A percentile compares a stretch with the other conserved stretches of the same genome.
These are phyloP conservation scores for Cyberlindnera mississippiensis DNA, from an alignment of 805 yeast genomes.

Conservation along the genomic window DNA sequence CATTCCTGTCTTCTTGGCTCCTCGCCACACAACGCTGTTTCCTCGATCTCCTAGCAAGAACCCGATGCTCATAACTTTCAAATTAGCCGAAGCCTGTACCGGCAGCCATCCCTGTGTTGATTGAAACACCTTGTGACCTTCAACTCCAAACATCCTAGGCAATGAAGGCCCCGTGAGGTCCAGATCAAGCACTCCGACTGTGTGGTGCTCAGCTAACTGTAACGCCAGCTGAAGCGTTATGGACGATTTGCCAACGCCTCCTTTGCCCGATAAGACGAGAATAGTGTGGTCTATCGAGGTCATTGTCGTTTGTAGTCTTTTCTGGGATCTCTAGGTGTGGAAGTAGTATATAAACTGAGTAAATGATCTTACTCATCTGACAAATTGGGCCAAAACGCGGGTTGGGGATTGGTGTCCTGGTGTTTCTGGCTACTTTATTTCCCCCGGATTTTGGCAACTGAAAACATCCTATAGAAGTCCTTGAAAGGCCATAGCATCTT, in stretches of 20 bases:
- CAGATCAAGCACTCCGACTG: constrained; percentile 93
- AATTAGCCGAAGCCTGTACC: constrained; percentile 42
- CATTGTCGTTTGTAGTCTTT: background rate
- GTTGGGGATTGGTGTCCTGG: too few relatives aligned
- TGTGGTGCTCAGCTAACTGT: constrained; percentile 65
- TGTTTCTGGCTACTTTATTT: too few relatives aligned
- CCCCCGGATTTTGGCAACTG: too few relatives aligned
- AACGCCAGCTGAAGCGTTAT: constrained; percentile 92
- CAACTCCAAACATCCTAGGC: constrained; percentile 95
- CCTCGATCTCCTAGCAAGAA: constrained; percentile 81
- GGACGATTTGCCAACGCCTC: constrained; percentile 97
- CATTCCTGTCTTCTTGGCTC: constrained; percentile 98
- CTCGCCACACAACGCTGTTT: constrained; percentile 95
- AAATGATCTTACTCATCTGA: too few relatives aligned
- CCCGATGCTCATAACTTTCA: constrained; percentile 57
- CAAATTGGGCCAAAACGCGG: too few relatives aligned
- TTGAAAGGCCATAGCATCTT: too few relatives aligned
- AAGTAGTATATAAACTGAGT: background rate
- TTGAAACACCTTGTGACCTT: constrained; percentile 74
- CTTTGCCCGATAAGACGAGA: constrained; percentile 87
- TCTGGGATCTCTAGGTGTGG: background rate
- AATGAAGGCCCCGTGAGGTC: constrained; percentile 96
- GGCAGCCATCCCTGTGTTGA: constrained; percentile 90
- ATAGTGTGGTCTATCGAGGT: constrained; percentile 60
- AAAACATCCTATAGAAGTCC: too few relatives aligned